Evolutionary conservation across 2,329 filamentous ascomycete genomes (phyloP), one percentile per base, ranked within the genome.

Genomic region (Zymoseptoria passerinii): DNA sequence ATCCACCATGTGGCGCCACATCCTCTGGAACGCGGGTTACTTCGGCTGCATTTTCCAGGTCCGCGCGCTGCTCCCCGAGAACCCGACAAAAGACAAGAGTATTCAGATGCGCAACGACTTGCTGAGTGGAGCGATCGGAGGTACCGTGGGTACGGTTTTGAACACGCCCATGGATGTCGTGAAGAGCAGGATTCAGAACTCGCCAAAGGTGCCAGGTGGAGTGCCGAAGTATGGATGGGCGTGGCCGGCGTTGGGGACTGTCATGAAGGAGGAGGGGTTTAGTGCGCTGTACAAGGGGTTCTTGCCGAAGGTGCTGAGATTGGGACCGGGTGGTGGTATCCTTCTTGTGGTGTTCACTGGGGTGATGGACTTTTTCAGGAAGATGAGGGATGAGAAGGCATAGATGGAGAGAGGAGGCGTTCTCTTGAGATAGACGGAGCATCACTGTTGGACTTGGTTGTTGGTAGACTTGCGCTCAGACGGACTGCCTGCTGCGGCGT

Each of bases 11-110:
- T 99, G 94, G 94, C 86, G 94, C 63, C 94, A 99, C 76, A 85
- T 91, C 57, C 80, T 91, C 61, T 96, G 92, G 92, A 96, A 96
- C 76, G 85, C 89, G 13, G 92, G 92, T 59, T 96, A 96, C 82
- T 99, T 99, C 74, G 94, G 94, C 70, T 95, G 91, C 77, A 99
- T 99, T 74, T 96, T 95, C 85, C 94, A 99, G 78, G 90, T 97
- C 63, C 88, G 92, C 72, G 83, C 84, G 61, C 79, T 96, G 66
- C 77, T 99, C 52, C 94, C 94, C 62, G 82, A 84, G 72, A 72
- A 72, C 62, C 69, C 69, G 0, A 85, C 87, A n/a, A 83, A 88
- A 57, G 87, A 84, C 75, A 95, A 96, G 82, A 81, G 81, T 65
- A 81, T 83, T 55, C 87, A 96, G 77, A 89, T 95, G 76, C 77